Evolutionary conservation across 768 basidiomycete species (phyloP).

Genomic region (Termitomyces sp.): DNA sequence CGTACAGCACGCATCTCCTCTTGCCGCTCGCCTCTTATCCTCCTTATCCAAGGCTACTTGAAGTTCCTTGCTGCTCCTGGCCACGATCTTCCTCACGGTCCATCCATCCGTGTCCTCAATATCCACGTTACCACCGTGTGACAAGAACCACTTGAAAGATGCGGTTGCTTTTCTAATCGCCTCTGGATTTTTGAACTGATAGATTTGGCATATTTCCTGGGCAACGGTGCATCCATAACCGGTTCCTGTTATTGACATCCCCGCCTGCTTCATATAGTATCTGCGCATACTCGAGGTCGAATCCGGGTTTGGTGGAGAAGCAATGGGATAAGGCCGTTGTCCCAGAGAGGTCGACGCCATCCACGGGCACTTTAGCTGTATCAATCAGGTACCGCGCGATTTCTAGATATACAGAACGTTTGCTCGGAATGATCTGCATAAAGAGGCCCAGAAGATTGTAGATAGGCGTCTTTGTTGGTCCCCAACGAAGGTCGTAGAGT

Average conservation of each 20-base stretch:
- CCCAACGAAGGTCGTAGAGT: slow-evolving; percentile 31
- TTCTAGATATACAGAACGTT: slow-evolving; percentile 19
- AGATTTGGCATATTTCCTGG: slow-evolving; percentile 34
- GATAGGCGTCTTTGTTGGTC: slow-evolving; percentile 34
- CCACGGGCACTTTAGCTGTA: slow-evolving; percentile 30
- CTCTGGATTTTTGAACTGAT: slow-evolving; percentile 14
- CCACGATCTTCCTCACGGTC: slow-evolving; percentile 21
- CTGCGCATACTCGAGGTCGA: slow-evolving; percentile 38
- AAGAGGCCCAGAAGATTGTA: slow-evolving; percentile 34
- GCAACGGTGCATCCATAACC: slow-evolving; percentile 36
- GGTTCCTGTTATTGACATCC: slow-evolving; percentile 35
- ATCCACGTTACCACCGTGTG: slow-evolving; percentile 38
- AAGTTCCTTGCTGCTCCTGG: slow-evolving; percentile 11
- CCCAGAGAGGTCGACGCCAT: slow-evolving; percentile 36
- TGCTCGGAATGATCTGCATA: slow-evolving; percentile 20
- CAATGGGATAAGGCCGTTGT: slow-evolving; percentile 36
- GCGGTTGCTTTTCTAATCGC: slow-evolving; percentile 20
- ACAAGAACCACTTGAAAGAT: slow-evolving; percentile 35
- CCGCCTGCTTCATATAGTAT: slow-evolving; percentile 38
- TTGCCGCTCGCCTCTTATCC: slow-evolving; percentile 25
- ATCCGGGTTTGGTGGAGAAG: slow-evolving; percentile 36
- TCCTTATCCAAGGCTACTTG: slow-evolving; percentile 22
- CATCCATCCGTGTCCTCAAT: slow-evolving; percentile 36
- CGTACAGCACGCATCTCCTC: slow-evolving; percentile 24
- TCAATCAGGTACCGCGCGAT: slow-evolving; percentile 31